Percentiles rank a stretch among this genome's conserved stretches.
These are phyloP conservation scores for Suillus cothurnatus DNA, from an alignment of 768 basidiomycete genomes.

Conservation along the genomic window DNA sequence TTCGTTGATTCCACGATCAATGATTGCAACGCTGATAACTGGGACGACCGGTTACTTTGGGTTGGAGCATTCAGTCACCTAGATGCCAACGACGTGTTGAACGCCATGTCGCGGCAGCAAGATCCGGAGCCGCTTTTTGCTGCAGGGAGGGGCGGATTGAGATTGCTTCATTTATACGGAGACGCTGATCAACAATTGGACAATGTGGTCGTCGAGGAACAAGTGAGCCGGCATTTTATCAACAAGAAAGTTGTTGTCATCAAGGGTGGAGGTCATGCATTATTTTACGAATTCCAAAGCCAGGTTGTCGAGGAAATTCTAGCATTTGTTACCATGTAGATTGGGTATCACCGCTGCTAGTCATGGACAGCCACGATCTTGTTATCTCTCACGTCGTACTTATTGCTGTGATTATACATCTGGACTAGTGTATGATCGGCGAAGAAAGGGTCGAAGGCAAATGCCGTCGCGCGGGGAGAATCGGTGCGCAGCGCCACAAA, in stretches of 20 bases:
- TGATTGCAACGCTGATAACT: not conserved
- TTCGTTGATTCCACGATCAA: not conserved
- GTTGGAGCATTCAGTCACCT: not conserved
- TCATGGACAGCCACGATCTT: not conserved
- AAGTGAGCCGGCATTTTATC: not conserved
- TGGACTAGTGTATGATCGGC: no score
- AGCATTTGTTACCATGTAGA: not conserved
- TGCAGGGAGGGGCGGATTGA: not conserved
- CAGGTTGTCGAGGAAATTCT: not conserved
- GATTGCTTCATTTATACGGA: not conserved
- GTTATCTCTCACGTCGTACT: not conserved
- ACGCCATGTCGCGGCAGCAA: not conserved
- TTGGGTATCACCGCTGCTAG: not conserved
- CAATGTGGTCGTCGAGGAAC: not conserved
- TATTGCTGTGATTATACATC: no score
- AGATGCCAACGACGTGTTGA: not conserved
- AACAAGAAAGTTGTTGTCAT: not conserved
- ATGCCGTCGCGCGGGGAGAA: no score
- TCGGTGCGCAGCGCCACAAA: no score
- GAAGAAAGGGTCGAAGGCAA: no score
- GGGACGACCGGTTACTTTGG: not conserved
- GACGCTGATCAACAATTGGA: not conserved
- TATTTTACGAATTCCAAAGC: constrained; percentile 1
- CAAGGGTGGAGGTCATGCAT: not conserved
- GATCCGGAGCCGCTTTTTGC: not conserved